A percentile compares a stretch with the other conserved stretches of the same genome.
phyloP scores from a whole-genome alignment of 495 filamentous ascomycete genomes.

The Daldinia vernicosa region DNA sequence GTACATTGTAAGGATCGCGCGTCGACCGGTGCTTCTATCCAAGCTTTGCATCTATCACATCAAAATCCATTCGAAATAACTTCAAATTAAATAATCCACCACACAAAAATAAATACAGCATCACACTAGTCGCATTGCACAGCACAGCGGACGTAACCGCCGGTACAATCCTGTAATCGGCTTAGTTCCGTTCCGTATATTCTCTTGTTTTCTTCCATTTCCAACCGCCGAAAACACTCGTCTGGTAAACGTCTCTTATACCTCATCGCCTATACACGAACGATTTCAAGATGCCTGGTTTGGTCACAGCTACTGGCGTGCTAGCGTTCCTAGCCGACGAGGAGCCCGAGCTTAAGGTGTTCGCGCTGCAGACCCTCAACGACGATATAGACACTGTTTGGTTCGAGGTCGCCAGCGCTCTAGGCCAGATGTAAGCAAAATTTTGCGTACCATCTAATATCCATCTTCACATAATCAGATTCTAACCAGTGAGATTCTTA shows the following conservation, averaged over 20 bases:
- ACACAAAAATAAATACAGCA: slow-evolving; percentile 9
- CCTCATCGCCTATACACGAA: background rate
- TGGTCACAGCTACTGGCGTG: slow-evolving; percentile 92
- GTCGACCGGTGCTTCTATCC: background rate
- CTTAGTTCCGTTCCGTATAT: slow-evolving; percentile 11
- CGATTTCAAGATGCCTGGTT: slow-evolving; percentile 77
- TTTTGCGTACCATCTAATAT: slow-evolving; percentile 29
- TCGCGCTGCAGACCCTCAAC: slow-evolving; percentile 92
- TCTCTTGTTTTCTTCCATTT: slow-evolving; percentile 1
- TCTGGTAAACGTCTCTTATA: slow-evolving; percentile 2
- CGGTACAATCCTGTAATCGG: background rate
- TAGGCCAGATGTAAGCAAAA: slow-evolving; percentile 85
- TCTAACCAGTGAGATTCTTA: slow-evolving; percentile 50
- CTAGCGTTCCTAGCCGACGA: slow-evolving; percentile 96
- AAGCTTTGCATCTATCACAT: slow-evolving; percentile 3
- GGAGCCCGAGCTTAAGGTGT: slow-evolving; percentile 89
- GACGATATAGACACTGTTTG: slow-evolving; percentile 95
- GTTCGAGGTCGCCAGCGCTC: slow-evolving; percentile 92
- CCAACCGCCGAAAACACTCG: background rate
- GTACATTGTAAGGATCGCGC: background rate
- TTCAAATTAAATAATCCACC: slow-evolving; percentile 10
- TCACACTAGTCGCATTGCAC: slow-evolving; percentile 2
- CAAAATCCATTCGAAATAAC: slow-evolving; percentile 17
- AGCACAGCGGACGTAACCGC: slow-evolving; percentile 1
- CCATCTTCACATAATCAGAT: background rate